phyloP scores from a whole-genome alignment of 257 asterid species.

The Solanum pinnatisectum region DNA sequence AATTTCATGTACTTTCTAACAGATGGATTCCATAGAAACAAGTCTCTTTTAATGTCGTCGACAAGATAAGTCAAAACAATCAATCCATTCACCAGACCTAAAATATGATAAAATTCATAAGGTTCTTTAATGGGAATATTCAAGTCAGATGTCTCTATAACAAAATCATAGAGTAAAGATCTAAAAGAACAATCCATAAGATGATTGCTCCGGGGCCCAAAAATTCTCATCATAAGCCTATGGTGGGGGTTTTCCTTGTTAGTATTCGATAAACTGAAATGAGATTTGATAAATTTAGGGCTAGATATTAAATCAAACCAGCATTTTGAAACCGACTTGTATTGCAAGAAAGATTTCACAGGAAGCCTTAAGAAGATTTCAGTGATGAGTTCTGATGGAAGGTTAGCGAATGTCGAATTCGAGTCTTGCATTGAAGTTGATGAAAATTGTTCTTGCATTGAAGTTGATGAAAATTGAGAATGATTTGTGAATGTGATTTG shows the following conservation, averaged over 20 bases:
- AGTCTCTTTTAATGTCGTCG: too few relatives aligned
- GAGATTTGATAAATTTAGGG: slow-evolving; percentile 22
- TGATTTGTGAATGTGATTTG: too few relatives aligned
- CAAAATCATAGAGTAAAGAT: too few relatives aligned
- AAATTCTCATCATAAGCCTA: not conserved
- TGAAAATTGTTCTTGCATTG: not conserved
- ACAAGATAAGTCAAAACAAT: not conserved
- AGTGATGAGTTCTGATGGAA: not conserved
- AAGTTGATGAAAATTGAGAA: not conserved
- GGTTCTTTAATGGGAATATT: not conserved
- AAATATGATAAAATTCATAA: not conserved
- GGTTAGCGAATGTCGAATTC: not conserved
- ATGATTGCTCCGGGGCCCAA: too few relatives aligned
- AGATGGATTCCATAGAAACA: not conserved
- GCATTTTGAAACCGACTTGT: not conserved
- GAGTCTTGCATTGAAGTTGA: not conserved
- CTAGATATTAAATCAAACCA: not conserved
- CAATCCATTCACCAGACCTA: not conserved
- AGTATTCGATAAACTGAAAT: slow-evolving; percentile 3
- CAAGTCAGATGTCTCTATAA: too few relatives aligned
- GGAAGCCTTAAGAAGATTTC: not conserved
- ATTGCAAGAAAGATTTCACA: not conserved
- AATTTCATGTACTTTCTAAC: not conserved
- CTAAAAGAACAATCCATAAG: not conserved
- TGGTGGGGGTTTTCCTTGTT: not conserved